Evolutionary conservation across 257 asterid genomes (phyloP), one percentile per base, ranked within the genome.

Genomic region (Gentiana straminea): DNA sequence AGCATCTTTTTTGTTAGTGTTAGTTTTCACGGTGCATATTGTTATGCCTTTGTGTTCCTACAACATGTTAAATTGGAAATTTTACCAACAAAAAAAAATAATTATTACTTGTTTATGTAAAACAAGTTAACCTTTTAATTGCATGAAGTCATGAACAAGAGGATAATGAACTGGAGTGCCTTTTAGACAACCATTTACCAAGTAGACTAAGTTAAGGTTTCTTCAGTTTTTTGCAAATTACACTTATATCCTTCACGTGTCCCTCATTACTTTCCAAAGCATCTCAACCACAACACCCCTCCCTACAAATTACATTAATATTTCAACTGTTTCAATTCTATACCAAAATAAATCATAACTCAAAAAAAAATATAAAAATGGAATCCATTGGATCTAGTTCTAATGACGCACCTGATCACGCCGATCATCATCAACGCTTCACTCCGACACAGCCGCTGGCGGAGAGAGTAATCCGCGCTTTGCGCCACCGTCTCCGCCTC

Each of bases 401-500:
- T 52, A 24, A 41, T 41, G 10, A 76, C 54, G 66, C 82, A 2
- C 65, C 86, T 13, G 55, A 69, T 55, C 60, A 55, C 72, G 75
- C 37, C 1, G 68, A 45, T 3, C 71, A 51, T 49, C 77, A 13
- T 49, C 77, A 13, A 12, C 74, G 48, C 55, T 73, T 44, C 77
- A 72, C 59, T 69, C 79, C 80, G 10, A 55, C 79, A 3, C 92
- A 84, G 3, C 78, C 87, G 37, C 66, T 81, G 37, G 78, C 84
- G 1, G 94, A 84, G 49, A 79, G 97, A 3, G 47, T 84, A 61
- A 61, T 83, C 73, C 88, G 98, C 10, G 96, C 98, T 33, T 66
- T 83, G 7, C 71, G 74, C 60, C 97, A 87, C 78, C 97, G 77
- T n/a, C 86, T 91, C 67, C 82, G 77, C 51, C 97, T 90, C 80